Evolutionary conservation across 345 rosid species (phyloP), one percentile per base, ranked within the genome.

Genomic region (Dipteronia sinensis): DNA sequence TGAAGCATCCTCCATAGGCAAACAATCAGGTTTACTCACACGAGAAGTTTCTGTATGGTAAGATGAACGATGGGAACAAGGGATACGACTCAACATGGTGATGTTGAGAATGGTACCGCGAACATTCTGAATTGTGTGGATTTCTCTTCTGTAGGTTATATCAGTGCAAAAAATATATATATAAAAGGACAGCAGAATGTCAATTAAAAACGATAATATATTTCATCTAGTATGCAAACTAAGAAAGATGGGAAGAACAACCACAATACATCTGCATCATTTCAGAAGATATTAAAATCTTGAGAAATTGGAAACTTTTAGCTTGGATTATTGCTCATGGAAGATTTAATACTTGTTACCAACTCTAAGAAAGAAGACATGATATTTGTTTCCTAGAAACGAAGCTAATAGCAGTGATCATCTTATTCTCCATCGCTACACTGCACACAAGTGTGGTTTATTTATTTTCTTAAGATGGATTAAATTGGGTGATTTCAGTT

Each of bases 81-180:
- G 65, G 46, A 82, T 70, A 76, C 72, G 71, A 77, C 81, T 72
- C 58, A 77, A 76, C 63, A 79, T 44, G 73, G 83, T 72, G n/a
- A 65, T 66, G 49, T 78, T 80, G 53, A 84, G 78, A 65, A 76
- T 73, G 51, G 77, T 51, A 23, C 34, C 9, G 42, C n/a, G 46
- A 22, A 66, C 77, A 79, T 67, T 83, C 67, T 77, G 81, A 47
- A 80, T 78, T 20, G 77, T 51, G 66, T 74, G 75, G 55, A 77
- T 66, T 81, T 81, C 82, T 78, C 76, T 74, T 83, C 90, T 86
- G 81, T 67, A 83, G 66, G 20, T 67, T 49, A 67, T 61, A 73
- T 78, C 61, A 65, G 38, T 80, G 65, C 49, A 65, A 67, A n/a
- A 44, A 27, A 12, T n/a, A 44, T 40, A 72, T 55, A 40, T 42